phyloP scores from a whole-genome alignment of 2,329 filamentous ascomycete genomes.

The Botrytis squamosa region DNA sequence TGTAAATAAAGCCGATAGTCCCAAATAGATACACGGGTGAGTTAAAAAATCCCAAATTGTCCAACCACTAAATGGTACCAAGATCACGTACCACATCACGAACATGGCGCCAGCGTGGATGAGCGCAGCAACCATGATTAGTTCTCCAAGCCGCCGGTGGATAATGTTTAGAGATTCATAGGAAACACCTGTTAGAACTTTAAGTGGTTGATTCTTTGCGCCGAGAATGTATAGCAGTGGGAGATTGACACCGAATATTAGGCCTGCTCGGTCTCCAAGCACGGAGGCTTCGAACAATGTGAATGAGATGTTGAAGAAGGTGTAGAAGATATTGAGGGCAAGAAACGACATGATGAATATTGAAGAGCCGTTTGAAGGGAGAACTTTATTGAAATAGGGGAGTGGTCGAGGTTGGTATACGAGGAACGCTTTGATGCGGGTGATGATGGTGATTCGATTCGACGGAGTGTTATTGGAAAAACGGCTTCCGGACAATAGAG shows the following conservation, averaged over 20 bases:
- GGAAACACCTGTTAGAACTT: constrained; percentile 59
- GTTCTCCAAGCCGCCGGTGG: constrained; percentile 61
- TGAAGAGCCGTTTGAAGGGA: constrained; percentile 57
- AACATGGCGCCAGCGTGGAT: constrained; percentile 57
- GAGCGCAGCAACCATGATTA: constrained; percentile 58
- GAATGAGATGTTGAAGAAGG: constrained; percentile 52
- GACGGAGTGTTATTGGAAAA: neutral
- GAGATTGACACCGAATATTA: constrained; percentile 48
- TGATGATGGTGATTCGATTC: constrained; percentile 24
- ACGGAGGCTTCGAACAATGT: constrained; percentile 52
- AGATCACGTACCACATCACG: constrained; percentile 51
- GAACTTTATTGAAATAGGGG: constrained; percentile 54
- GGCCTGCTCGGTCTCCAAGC: constrained; percentile 42
- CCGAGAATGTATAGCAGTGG: constrained; percentile 60
- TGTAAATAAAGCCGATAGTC: constrained; percentile 53
- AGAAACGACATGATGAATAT: constrained; percentile 53
- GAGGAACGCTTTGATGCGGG: constrained; percentile 38
- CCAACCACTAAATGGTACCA: constrained; percentile 52
- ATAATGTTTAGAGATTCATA: constrained; percentile 67
- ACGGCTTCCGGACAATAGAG: constrained; percentile 28
- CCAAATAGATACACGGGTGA: constrained; percentile 52
- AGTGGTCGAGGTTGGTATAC: constrained; percentile 58
- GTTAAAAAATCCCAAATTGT: constrained; percentile 51
- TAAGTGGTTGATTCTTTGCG: constrained; percentile 65
- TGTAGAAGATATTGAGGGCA: constrained; percentile 57